A percentile compares a stretch with the other conserved stretches of the same genome.
Evolutionary conservation across 2,329 filamentous ascomycete species (phyloP).

Genomic region (Helminthosporium solani): DNA sequence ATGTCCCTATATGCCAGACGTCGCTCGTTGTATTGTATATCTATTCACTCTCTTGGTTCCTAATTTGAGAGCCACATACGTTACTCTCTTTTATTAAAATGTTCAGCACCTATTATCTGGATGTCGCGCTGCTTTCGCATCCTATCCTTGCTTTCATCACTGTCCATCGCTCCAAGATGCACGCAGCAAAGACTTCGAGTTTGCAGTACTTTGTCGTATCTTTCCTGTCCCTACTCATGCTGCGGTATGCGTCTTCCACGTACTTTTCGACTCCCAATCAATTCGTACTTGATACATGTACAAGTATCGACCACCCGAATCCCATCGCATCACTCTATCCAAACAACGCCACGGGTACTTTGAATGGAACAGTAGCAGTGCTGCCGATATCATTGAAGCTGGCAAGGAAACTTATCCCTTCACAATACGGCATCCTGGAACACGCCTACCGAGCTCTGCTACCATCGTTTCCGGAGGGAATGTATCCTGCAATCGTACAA

Average conservation of each 20-base stretch:
- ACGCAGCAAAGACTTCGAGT: constrained; percentile 17
- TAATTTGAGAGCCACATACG: neutral
- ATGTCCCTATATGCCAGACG: constrained; percentile 5
- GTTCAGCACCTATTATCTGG: constrained; percentile 31
- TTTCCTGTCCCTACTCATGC: constrained; percentile 26
- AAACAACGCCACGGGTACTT: constrained; percentile 51
- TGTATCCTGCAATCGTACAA: constrained; percentile 57
- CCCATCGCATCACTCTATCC: constrained; percentile 52
- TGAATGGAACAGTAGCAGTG: constrained; percentile 57
- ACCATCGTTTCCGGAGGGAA: constrained; percentile 52
- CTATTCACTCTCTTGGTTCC: constrained; percentile 5
- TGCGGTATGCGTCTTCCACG: constrained; percentile 23
- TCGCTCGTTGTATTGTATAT: neutral
- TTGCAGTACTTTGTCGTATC: constrained; percentile 31
- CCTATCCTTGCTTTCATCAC: constrained; percentile 33
- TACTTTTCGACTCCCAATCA: constrained; percentile 11
- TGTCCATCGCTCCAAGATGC: constrained; percentile 26
- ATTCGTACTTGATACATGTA: constrained; percentile 16
- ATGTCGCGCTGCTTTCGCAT: constrained; percentile 35
- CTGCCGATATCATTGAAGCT: constrained; percentile 53
- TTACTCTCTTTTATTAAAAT: constrained; percentile 11
- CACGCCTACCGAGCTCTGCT: constrained; percentile 51
- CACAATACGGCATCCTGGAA: constrained; percentile 53
- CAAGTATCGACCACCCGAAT: constrained; percentile 46
- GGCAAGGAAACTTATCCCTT: constrained; percentile 52